Evolutionary conservation across 164 flowering plant genomes (phyloP), one percentile per base, ranked within the genome.

Genomic region (Stephania yunnanensis): DNA sequence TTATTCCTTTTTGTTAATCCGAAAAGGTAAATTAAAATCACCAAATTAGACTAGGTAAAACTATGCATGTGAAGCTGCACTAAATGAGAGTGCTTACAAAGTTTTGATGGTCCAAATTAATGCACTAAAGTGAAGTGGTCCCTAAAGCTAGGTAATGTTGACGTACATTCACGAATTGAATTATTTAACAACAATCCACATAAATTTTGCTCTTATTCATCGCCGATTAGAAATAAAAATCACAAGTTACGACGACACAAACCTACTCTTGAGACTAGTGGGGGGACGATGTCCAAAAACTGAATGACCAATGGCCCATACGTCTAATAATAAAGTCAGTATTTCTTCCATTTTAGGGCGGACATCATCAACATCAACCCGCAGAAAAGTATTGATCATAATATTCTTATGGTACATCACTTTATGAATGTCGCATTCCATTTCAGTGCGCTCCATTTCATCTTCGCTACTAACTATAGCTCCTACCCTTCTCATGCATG

Each of bases 301-400:
- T 19, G 64, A 58, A 58, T 17, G 64, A 1, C 15, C 20, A 50
- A 6, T 58, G 64, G 20, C 64, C 64, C 64, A 58, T 58, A 58
- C 64, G 64, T 58, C 64, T 58, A 58, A 58, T 58, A 58, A 58
- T 58, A 58, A 58, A 58, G 64, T 58, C 64, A 58, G 64, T 58
- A 58, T 58, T 58, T 58, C 64, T 58, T 58, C 64, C 64, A 58
- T 58, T 58, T 58, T 58, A 58, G 64, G 64, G n/a, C 64, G 64
- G 64, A 15, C 64, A 58, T 58, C 7, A 58, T 58, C 64, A 58
- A 58, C 64, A 58, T 58, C 64, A 58, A 58, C 20, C 19, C 19
- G 64, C n/a, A 15, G n/a, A 7, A 58, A 58, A 58, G 20, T 58
- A 58, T 58, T 0, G 64, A 58, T 58, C 64, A 58, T 58, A 58